phyloP scores from a whole-genome alignment of 2,329 filamentous ascomycete species.

The Gnomoniopsis smithogilvyi region DNA sequence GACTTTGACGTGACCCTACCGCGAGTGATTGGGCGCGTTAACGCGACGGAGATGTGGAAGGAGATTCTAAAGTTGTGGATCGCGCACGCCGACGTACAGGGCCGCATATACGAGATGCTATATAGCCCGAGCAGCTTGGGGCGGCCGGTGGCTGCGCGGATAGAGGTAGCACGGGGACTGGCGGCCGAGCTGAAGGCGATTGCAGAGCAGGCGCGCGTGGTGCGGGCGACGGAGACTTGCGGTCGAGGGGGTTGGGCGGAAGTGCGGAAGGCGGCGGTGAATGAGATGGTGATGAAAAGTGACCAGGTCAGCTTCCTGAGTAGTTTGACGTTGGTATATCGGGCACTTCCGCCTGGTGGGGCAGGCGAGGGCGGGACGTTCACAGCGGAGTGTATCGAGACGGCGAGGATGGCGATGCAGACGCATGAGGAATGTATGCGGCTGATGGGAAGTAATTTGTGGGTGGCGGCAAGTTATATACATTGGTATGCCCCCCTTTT shows the following conservation, averaged over 20 bases:
- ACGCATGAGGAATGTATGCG: slow-evolving; percentile 44
- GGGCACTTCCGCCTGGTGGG: slow-evolving; percentile 44
- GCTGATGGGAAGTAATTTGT: slow-evolving; percentile 36
- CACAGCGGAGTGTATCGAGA: slow-evolving; percentile 45
- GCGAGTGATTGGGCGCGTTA: slow-evolving; percentile 27
- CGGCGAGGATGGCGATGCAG: slow-evolving; percentile 46
- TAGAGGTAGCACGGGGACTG: slow-evolving; percentile 35
- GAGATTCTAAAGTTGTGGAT: slow-evolving; percentile 53
- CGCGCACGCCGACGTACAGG: slow-evolving; percentile 52
- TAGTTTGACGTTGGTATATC: slow-evolving; percentile 49
- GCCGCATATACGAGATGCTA: slow-evolving; percentile 54
- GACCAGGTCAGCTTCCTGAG: slow-evolving; percentile 47
- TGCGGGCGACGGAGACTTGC: slow-evolving; percentile 32
- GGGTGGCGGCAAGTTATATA: slow-evolving; percentile 45
- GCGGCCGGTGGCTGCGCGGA: slow-evolving; percentile 36
- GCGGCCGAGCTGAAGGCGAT: slow-evolving; percentile 35
- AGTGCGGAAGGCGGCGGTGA: slow-evolving; percentile 36
- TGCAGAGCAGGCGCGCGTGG: slow-evolving; percentile 33
- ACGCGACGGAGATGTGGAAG: slow-evolving; percentile 37
- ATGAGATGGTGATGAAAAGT: slow-evolving; percentile 42
- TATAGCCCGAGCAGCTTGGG: slow-evolving; percentile 49
- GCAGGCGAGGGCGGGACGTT: slow-evolving; percentile 39
- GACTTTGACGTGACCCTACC: slow-evolving; percentile 52
- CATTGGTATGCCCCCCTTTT: slow-evolving; percentile 42
- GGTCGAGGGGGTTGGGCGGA: slow-evolving; percentile 22